Base-by-base conservation (phyloP, 2,329 filamentous ascomycete species). In the Didymella exigua region DNA sequence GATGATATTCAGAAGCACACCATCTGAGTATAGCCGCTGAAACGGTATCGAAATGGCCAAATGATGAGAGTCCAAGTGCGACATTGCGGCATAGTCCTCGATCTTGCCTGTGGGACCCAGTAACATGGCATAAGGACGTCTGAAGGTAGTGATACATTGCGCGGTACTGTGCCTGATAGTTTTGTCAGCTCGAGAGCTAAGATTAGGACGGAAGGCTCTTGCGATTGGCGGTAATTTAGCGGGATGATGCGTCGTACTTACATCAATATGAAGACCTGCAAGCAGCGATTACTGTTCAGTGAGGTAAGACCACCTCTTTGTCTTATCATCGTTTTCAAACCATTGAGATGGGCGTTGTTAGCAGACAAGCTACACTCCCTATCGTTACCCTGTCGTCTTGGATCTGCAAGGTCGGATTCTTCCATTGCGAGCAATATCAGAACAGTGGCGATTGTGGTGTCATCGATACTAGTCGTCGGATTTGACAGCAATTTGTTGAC, bases 251-350 rank as follows among this genome's bases (percentile, higher is more conserved):
- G 3, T 21, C 29, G 16, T 16, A 55, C 69, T 68, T 49, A 73
- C 71, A 70, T 67, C 23, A 74, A 49, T 21, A 74, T 61, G 44
- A 70, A 73, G 1, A 64, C 62, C 42, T 74, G 70, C 36, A 74
- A 49, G 52, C 67, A 70, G 26, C 59, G 59, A 41, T 71, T 74
- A 13, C 60, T 59, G 31, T 36, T 43, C 21, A 74, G 44, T 5
- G 61, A 63, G 24, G 61, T 54, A 44, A 74, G 66, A 10, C 71
- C 71, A 3, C 70, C 71, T 62, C 71, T 63, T 52, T 72, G 71
- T n/a, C 56, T 16, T 18, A 74, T 69, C 71, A 74, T 74, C 1
- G 62, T 62, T 38, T 49, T 59, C 6, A 74, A 55, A 5, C 71
- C 71, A 41, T 67, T 68, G n/a, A 66, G 51, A 50, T 74, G 71